A percentile compares a stretch with the other conserved stretches of the same genome.
These are phyloP conservation scores for Saururus chinensis DNA, from an alignment of 164 flowering plant species.

Conservation along the genomic window DNA sequence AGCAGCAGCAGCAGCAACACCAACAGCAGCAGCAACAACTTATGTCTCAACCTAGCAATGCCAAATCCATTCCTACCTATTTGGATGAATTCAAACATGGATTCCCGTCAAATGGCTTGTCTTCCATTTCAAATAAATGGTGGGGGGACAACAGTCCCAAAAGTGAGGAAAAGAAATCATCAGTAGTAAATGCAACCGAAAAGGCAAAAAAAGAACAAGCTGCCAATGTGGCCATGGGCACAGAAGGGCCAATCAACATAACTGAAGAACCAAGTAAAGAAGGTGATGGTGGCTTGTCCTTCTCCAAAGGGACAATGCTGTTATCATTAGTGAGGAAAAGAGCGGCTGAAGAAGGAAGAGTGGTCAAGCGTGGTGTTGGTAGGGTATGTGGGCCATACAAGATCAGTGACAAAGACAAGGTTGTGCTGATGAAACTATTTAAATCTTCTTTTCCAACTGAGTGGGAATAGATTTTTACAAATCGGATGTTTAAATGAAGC, in stretches of 20 bases:
- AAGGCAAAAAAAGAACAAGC: constrained; percentile 13
- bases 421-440: constrained; percentile 33
- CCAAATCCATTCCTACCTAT: constrained; percentile 15
- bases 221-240: constrained; percentile 2
- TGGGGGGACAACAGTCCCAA: constrained; percentile 40
- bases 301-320: constrained; percentile 22
- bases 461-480: neutral
- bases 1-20: constrained; percentile 27
- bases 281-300: constrained; percentile 1
- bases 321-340: constrained; percentile 38
- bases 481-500: neutral
- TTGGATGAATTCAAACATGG: constrained; percentile 65
- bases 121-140: constrained; percentile 39
- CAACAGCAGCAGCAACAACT: constrained; percentile 15
- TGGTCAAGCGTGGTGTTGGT: constrained; percentile 35
- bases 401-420: constrained; percentile 21
- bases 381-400: constrained; percentile 19
- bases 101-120: constrained; percentile 61
- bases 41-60: constrained; percentile 12
- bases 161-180: constrained; percentile 6
- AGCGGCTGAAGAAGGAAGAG: constrained; percentile 43
- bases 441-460: constrained; percentile 13
- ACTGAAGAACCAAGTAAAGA: constrained; percentile 3
- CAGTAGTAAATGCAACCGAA: constrained; percentile 11
- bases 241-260: neutral